Conservation (phyloP, 2,329 filamentous ascomycete species). For the Capronia epimyces region DNA sequence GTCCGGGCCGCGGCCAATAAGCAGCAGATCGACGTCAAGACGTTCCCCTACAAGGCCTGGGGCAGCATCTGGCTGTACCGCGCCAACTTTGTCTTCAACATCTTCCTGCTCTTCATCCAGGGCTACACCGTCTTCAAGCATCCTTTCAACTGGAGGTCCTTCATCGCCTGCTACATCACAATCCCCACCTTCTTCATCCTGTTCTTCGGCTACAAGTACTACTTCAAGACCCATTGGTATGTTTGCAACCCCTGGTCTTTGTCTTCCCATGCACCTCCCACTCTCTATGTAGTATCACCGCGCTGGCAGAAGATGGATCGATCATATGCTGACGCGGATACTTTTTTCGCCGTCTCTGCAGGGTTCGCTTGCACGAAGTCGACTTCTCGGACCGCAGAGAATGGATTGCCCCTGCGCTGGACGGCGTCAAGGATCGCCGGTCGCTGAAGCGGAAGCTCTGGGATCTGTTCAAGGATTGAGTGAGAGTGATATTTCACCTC, state of each 20-base stretch:
- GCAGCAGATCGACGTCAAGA: conserved; percentile 36
- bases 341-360: neutral
- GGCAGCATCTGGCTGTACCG: conserved; percentile 5
- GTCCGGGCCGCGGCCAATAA: conserved; percentile 40
- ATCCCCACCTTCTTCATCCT: conserved; percentile 18
- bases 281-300: no score
- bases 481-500: no score
- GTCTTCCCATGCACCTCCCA: no score
- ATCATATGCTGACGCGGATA: no score
- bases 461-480: conserved; percentile 9
- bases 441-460: conserved; percentile 5
- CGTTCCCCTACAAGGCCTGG: conserved; percentile 38
- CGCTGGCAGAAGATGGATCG: no score
- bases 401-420: conserved; percentile 1
- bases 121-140: conserved; percentile 46
- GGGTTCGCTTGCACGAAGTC: conserved; percentile 11
- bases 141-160: conserved; percentile 2
- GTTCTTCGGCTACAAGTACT: conserved; percentile 41
- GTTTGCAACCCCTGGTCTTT: neutral
- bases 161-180: conserved; percentile 9
- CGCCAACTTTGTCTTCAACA: conserved; percentile 52
- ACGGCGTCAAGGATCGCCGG: neutral
- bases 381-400: conserved; percentile 13
- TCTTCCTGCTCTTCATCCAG: conserved; percentile 60
- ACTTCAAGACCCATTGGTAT: conserved; percentile 33